Conservation (phyloP, 441 rosid genomes). For the Erodium texanum region DNA sequence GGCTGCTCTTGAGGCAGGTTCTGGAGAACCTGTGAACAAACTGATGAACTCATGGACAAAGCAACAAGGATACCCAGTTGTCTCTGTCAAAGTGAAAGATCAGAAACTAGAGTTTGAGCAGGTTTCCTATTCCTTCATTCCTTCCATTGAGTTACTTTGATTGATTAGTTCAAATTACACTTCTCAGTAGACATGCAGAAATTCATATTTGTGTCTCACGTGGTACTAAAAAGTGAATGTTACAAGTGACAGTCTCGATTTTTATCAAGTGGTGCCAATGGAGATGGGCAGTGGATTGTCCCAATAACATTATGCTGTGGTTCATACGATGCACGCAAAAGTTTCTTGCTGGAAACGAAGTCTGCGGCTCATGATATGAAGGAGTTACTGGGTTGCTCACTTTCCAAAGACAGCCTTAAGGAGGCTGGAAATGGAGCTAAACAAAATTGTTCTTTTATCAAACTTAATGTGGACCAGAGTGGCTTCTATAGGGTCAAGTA, state of each 20-base stretch:
- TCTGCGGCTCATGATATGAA: conserved; percentile 41
- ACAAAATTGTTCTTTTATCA: conserved; percentile 42
- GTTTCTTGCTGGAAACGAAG: conserved; percentile 61
- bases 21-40: conserved; percentile 84
- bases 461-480: conserved; percentile 70
- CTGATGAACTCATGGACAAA: conserved; percentile 92
- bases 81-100: conserved; percentile 59
- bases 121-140: conserved; percentile 36
- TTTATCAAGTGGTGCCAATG: conserved; percentile 64
- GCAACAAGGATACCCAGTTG: conserved; percentile 86
- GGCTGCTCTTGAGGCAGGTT: conserved; percentile 78
- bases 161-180: not conserved
- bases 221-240: conserved; percentile 19
- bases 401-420: conserved; percentile 6
- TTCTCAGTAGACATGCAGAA: conserved; percentile 4
- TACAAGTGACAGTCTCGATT: conserved; percentile 58
- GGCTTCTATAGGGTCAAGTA: conserved; percentile 93
- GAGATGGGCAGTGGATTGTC: conserved; percentile 90
- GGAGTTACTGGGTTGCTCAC: conserved; percentile 31
- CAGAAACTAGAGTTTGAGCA: conserved; percentile 79
- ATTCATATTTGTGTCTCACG: conserved; percentile 12
- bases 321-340: conserved; percentile 56
- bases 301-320: conserved; percentile 76
- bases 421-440: too few relatives aligned
- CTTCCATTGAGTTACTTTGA: not conserved